Evolutionary conservation across 345 rosid genomes (phyloP), one percentile per base, ranked within the genome.

Genomic region (Aquilaria malaccensis): DNA sequence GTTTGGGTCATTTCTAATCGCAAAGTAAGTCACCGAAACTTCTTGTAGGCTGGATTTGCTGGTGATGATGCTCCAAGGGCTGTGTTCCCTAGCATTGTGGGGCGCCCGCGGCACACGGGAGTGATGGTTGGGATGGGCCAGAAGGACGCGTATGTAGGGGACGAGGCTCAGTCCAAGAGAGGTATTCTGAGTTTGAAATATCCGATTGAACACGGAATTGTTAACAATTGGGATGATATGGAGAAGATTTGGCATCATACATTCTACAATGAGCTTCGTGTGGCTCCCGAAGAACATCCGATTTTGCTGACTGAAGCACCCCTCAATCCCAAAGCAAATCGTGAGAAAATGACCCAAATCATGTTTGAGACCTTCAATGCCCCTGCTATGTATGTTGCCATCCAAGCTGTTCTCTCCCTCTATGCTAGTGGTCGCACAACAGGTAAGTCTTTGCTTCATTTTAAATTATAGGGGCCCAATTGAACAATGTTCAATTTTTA

Each of bases 51-150:
- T 60, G 87, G 85, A 58, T 85, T 85, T 69, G 87, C 84, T 30
- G 87, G 90, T 15, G 87, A 85, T 63, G 90, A 85, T 76, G 90
- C 90, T 52, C 87, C 87, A 45, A 80, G 87, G 76, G 87, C 87
- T 13, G 87, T 85, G 63, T 82, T 85, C 66, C 87, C 90, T 48
- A 85, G 90, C 73, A 80, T 83, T 57, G 81, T 83, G 62, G 84
- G 87, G 0, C 87, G 84, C 64, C 87, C 87, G 47, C 85, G 85
- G 43, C 83, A 83, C 76, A 83, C 87, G 2, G 87, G 85, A 37
- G 87, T 83, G 64, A 83, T 83, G 87, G 87, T 83, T 2, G 87
- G 87, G 30, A 83, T 83, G 87, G 87, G 87, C 53, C 84, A 77
- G 61, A 81, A 79, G 31, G 83, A 81, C 72, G 86, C 86, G 15